Base-by-base conservation (phyloP, 129 eudicot species). In the Arctium minus region DNA sequence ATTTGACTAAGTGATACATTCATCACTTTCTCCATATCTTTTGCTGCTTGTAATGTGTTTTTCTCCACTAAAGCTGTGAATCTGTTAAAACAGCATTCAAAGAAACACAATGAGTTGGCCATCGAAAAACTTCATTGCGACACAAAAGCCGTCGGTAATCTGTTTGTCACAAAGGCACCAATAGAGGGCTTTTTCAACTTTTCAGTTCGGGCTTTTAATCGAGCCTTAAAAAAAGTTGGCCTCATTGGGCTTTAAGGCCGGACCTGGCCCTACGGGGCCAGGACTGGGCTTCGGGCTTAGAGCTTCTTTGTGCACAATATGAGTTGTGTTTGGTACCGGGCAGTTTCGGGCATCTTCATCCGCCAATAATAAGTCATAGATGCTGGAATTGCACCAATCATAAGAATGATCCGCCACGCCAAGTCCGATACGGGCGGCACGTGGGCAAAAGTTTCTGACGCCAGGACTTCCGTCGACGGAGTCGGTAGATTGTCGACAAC, bases 321-420 rank as follows among this genome's bases (percentile, higher is more conserved):
- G 65, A 48, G 60, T 48, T 53, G 18, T 15, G 27, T 22, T 15
- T 17, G 17, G 84, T 73, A 89, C 87, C 92, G 75, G 17, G 90
- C 85, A 12, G 92, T 89, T 77, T 89, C 92, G 3, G 92, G 88
- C 92, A 89, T 89, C 85, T 77, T 77, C 88, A 89, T 81, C 1
- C 86, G 90, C 90, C 86, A 89, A 33, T 86, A 86, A 72, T 67
- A 89, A 3, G 90, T 89, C 89, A 89, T 10, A 4, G 80, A 78
- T 2, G 89, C 92, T 9, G 92, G 92, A 12, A 89, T 39, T 1
- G 86, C 88, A 17, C 89, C 92, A 73, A 89, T 38, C 92, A 89
- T 89, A 48, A 89, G 79, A 65, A 89, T 84, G 0, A 89, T 8
- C 68, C 92, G 82, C 92, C 92, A 89, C 2, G 87, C 89, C 82